Conservation (phyloP, 768 basidiomycete species). For the Rhodotorula toruloides region DNA sequence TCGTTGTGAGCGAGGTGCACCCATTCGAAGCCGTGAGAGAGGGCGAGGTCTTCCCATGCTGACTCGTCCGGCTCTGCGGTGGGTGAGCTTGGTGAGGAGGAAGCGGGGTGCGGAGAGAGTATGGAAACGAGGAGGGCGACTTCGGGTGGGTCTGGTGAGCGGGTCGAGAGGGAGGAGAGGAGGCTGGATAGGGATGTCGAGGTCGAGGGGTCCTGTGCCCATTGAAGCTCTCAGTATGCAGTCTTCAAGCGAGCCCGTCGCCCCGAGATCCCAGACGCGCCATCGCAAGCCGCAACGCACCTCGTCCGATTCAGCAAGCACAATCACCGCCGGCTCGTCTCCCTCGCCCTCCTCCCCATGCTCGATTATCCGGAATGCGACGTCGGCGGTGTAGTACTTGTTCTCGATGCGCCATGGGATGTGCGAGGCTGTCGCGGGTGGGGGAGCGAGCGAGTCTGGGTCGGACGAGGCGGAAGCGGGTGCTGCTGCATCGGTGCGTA, state of each 20-base stretch:
- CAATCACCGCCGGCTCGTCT: conserved; percentile 17
- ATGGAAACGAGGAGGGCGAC: conserved; percentile 13
- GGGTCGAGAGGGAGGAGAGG: neutral
- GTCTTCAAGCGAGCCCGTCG: neutral
- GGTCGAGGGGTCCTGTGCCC: neutral
- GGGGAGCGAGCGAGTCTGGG: too few species aligned
- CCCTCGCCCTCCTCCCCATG: neutral
- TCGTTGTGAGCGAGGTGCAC: neutral
- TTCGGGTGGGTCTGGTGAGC: conserved; percentile 14
- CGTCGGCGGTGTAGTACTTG: conserved; percentile 19
- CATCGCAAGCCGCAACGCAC: neutral
- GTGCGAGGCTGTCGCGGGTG: neutral
- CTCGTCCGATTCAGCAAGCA: neutral
- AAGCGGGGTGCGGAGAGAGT: neutral
- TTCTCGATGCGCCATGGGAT: conserved; percentile 9
- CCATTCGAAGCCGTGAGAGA: conserved; percentile 24
- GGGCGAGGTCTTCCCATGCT: conserved; percentile 18
- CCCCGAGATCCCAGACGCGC: neutral
- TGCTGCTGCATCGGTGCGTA: neutral
- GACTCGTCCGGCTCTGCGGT: neutral
- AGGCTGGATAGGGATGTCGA: neutral
- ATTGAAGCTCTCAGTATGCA: neutral
- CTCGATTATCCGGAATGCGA: neutral
- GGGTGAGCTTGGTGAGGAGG: neutral
- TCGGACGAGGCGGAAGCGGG: neutral